A percentile compares a stretch with the other conserved stretches of the same genome.
Evolutionary conservation across 2,329 filamentous ascomycete species (phyloP).

Genomic region (Paraphaeosphaeria minitans): DNA sequence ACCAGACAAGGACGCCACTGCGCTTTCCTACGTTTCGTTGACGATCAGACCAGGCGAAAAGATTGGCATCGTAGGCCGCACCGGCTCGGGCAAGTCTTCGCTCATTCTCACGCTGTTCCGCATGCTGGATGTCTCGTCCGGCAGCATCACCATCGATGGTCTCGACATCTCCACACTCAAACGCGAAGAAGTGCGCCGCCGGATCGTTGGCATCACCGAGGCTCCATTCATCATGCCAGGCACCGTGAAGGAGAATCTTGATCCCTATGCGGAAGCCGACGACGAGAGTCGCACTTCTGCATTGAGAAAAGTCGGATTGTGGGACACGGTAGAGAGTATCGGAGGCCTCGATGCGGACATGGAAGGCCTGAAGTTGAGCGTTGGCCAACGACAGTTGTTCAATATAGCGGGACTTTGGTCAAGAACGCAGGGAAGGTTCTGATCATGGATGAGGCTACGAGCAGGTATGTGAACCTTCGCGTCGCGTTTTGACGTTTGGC

Average conservation of each 20-base stretch:
- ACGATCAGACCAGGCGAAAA: slow-evolving; percentile 53
- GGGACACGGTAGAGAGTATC: slow-evolving; percentile 42
- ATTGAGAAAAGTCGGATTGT: slow-evolving; percentile 54
- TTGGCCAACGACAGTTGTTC: slow-evolving; percentile 63
- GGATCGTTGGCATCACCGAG: slow-evolving; percentile 53
- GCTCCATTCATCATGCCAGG: slow-evolving; percentile 55
- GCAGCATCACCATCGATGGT: slow-evolving; percentile 52
- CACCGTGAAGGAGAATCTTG: slow-evolving; percentile 55
- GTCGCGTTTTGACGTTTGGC: neutral
- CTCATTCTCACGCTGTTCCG: slow-evolving; percentile 18
- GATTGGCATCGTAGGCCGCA: slow-evolving; percentile 56
- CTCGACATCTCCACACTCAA: slow-evolving; percentile 52
- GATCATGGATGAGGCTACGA: slow-evolving; percentile 25
- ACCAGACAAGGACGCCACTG: neutral
- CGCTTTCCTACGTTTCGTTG: slow-evolving; percentile 5
- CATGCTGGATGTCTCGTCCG: slow-evolving; percentile 31
- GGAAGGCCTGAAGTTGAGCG: neutral
- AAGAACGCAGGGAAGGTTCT: slow-evolving; percentile 33
- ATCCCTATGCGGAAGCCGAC: slow-evolving; percentile 47
- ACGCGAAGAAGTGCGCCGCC: slow-evolving; percentile 46
- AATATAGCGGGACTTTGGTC: slow-evolving; percentile 63
- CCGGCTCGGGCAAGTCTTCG: slow-evolving; percentile 52
- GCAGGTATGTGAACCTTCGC: neutral
- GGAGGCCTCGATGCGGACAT: slow-evolving; percentile 40
- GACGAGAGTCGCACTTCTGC: slow-evolving; percentile 49